These are phyloP conservation scores for Suillus bovinus DNA, from an alignment of 768 basidiomycete species.

Conservation along the genomic window DNA sequence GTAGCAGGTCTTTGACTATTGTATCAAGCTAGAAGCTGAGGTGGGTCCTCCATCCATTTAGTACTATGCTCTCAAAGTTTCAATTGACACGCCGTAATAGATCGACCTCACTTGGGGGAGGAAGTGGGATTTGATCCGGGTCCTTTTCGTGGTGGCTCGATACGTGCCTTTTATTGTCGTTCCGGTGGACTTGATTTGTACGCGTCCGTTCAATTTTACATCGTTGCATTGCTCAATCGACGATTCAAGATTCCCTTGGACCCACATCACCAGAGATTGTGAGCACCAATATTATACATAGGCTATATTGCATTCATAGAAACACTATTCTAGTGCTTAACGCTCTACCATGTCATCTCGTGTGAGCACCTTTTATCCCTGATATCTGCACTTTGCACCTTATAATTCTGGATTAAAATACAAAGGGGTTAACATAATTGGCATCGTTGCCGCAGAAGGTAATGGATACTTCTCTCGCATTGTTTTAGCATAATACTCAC, in stretches of 20 bases:
- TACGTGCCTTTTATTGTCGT: neutral
- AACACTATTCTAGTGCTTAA: neutral
- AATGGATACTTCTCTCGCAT: neutral
- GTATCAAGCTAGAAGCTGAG: neutral
- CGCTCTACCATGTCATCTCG: neutral
- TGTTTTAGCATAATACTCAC: neutral
- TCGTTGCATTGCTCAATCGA: neutral
- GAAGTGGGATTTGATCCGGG: neutral
- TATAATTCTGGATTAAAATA: neutral
- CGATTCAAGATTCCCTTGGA: neutral
- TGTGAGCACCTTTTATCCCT: neutral
- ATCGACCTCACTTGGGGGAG: constrained; percentile 2
- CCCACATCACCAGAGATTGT: neutral
- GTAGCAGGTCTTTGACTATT: neutral
- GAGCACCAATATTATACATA: neutral
- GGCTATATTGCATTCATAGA: neutral
- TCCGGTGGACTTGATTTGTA: constrained; percentile 1
- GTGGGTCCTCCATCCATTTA: no score
- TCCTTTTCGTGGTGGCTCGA: neutral
- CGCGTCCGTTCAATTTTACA: neutral
- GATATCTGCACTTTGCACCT: neutral
- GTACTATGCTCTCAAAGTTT: neutral
- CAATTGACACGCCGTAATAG: neutral
- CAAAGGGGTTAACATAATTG: neutral
- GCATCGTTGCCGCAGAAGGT: neutral